Conservation (phyloP, 768 basidiomycete genomes). For the Auriscalpium orientale region DNA sequence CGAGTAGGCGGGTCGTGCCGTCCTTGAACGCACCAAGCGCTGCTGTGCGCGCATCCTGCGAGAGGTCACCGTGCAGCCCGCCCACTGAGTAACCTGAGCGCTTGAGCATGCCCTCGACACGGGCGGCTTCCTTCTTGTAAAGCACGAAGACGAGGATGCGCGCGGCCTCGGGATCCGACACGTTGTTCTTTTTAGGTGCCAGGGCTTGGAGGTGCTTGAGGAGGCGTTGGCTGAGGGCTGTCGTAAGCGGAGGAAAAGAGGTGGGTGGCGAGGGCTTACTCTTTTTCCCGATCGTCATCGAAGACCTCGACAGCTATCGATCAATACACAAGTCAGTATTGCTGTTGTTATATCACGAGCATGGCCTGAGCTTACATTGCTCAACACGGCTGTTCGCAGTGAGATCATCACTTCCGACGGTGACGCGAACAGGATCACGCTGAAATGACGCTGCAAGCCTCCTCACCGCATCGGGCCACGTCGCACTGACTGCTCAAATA, state of each 20-base stretch:
- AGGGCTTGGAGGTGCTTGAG: constrained; percentile 46
- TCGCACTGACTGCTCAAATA: constrained; percentile 72
- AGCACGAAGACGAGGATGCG: constrained; percentile 89
- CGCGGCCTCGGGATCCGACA: constrained; percentile 41
- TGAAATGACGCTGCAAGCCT: constrained; percentile 85
- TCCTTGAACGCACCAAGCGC: constrained; percentile 83
- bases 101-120: constrained; percentile 76
- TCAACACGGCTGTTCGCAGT: constrained; percentile 92
- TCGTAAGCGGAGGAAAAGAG: background rate
- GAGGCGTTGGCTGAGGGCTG: constrained; percentile 48
- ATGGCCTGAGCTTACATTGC: constrained; percentile 40
- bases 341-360: background rate
- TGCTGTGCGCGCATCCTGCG: constrained; percentile 76
- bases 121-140: constrained; percentile 94
- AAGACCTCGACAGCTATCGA: constrained; percentile 74
- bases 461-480: constrained; percentile 95
- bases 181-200: constrained; percentile 54
- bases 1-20: constrained; percentile 73
- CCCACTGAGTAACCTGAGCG: constrained; percentile 72
- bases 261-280: constrained; percentile 44
- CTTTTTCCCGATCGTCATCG: constrained; percentile 77
- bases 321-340: background rate
- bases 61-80: constrained; percentile 87
- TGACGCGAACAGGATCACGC: constrained; percentile 77
- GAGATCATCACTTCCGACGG: constrained; percentile 92